phyloP scores from a whole-genome alignment of 306 rosid genomes.

The Quercus ilex region DNA sequence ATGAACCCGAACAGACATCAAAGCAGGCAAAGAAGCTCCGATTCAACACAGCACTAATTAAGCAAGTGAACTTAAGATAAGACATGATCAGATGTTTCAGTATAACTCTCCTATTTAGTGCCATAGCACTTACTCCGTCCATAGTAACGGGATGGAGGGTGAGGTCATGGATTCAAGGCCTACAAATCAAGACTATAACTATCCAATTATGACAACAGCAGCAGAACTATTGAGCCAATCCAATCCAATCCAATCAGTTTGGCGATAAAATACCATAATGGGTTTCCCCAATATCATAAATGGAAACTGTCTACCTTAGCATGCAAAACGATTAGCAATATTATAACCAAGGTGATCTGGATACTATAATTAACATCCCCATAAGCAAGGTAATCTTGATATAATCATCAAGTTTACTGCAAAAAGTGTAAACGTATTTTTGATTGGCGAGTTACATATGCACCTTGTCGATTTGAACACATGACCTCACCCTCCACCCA shows the following conservation, averaged over 20 bases:
- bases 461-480: no score
- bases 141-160: no score
- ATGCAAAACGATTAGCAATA: not conserved
- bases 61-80: not conserved
- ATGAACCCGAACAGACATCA: not conserved
- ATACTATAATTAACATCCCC: not conserved
- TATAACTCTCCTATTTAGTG: not conserved
- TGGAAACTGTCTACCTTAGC: not conserved
- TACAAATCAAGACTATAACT: not conserved
- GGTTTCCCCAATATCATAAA: not conserved
- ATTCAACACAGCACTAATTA: not conserved
- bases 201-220: not conserved
- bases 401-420: not conserved
- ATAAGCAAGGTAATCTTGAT: not conserved
- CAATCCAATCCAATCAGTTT: not conserved
- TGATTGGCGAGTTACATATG: no score
- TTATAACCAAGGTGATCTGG: not conserved
- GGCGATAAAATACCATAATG: not conserved
- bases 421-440: no score
- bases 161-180: no score
- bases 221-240: not conserved
- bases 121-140: no score
- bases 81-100: not conserved
- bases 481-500: no score
- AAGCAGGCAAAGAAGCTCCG: not conserved